Evolutionary conservation across 106 monocot species (phyloP).

Genomic region (Phalaenopsis equestris): DNA sequence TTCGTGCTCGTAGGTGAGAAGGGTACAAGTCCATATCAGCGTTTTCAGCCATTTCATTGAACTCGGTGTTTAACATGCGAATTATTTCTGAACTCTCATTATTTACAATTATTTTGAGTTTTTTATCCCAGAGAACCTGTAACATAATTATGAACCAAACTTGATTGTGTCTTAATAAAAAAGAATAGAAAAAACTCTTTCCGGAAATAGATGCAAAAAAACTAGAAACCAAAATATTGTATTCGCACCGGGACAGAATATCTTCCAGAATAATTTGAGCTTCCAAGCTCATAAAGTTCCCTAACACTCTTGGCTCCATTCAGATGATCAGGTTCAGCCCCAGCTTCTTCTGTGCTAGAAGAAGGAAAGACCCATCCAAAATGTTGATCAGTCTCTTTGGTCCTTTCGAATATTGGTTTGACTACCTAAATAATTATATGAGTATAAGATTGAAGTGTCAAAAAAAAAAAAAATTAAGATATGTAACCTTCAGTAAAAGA

Average conservation of each 20-base stretch:
- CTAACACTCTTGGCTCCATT: conserved; percentile 77
- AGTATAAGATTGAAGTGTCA: not conserved
- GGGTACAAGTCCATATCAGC: conserved; percentile 76
- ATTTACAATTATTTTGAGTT: conserved; percentile 76
- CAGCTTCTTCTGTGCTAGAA: conserved; percentile 53
- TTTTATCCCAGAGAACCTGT: conserved; percentile 97
- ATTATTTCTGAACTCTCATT: conserved; percentile 93
- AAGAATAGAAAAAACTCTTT: not conserved
- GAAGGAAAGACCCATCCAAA: conserved; percentile 85
- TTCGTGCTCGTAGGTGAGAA: conserved; percentile 33
- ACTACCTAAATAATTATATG: conserved; percentile 37
- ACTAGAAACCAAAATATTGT: not conserved
- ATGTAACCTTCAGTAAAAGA: not conserved
- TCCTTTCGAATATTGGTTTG: conserved; percentile 83
- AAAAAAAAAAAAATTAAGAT: not conserved
- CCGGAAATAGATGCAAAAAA: not conserved
- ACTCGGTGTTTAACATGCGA: conserved; percentile 84
- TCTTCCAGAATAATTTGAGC: conserved; percentile 80
- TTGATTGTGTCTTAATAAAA: not conserved
- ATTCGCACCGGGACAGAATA: conserved; percentile 83
- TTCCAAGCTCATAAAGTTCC: conserved; percentile 78
- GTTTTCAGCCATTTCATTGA: conserved; percentile 82
- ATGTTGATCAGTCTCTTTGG: conserved; percentile 80
- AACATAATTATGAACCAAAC: not conserved
- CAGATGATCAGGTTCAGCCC: conserved; percentile 60